Conservation (phyloP, 2,329 filamentous ascomycete genomes). For the Orbilia blumenaviensis region DNA sequence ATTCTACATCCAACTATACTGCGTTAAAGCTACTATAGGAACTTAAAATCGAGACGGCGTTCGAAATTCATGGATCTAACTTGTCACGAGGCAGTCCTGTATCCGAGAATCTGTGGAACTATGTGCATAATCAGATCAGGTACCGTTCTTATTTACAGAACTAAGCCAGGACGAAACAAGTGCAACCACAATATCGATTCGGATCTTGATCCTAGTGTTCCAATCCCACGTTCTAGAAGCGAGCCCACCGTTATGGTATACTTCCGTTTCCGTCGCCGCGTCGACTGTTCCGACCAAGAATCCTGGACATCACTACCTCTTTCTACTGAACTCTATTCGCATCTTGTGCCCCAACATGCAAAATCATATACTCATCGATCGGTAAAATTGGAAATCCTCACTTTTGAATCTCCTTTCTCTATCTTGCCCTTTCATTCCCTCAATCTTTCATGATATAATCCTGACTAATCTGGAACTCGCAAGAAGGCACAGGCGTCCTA, state of each 20-base stretch:
- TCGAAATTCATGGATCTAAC: background rate
- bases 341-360: background rate
- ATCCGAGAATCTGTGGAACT: background rate
- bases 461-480: background rate
- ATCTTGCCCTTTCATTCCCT: background rate
- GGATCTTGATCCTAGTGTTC: background rate
- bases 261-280: conserved; percentile 33
- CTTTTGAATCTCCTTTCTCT: background rate
- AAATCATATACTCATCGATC: conserved; percentile 8
- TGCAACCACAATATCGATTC: background rate
- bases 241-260: background rate
- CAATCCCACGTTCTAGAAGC: conserved; percentile 14
- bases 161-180: background rate
- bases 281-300: conserved; percentile 23
- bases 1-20: too few relatives aligned
- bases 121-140: too few relatives aligned
- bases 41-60: too few relatives aligned
- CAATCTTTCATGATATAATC: background rate
- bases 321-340: conserved; percentile 5
- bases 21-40: too few relatives aligned
- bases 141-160: too few relatives aligned
- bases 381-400: background rate
- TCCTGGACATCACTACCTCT: conserved; percentile 1
- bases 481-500: background rate
- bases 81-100: background rate